Evolutionary conservation across 1,284 basidiomycete species (phyloP), one percentile per base, ranked within the genome.

Genomic region (Pyrrhoderma lamaoense): DNA sequence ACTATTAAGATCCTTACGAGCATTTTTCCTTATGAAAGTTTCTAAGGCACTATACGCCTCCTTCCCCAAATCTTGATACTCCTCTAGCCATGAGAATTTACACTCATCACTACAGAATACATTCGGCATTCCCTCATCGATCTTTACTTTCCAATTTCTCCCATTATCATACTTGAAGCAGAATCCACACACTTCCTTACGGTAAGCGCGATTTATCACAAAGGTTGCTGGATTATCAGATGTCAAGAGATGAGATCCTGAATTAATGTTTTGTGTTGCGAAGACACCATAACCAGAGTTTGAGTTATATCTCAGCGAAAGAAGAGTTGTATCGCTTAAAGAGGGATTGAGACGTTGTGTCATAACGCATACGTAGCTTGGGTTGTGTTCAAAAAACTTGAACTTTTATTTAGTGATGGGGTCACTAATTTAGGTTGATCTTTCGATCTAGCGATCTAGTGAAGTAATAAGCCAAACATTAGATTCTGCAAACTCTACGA

Each of bases 101-200:
- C 47, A 43, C 13, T 31, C 25, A 36, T 40, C 31, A 23, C 35
- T 3, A 23, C 25, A 23, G 18, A 43, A 45, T 23, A 46, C 39
- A 40, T 50, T 38, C 23, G 42, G 21, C n/a, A n/a, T 38, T 13
- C 47, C 45, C 46, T 52, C 42, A 51, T 48, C 49, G 3, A 22
- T 4, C 45, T 42, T 36, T 22, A 39, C 21, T 45, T 58, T 54
- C 55, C 57, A 58, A 19, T 51, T 55, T 31, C 51, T 45, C 13
- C 59, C 59, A 22, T 38, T 27, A n/a, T 61, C 56, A 52, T 61
- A 61, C 9, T 34, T 37, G 35, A 59, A 61, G 50, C 60, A 61
- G 45, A 52, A 50, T 3, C 53, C 55, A 44, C 60, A 61, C 34
- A 56, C 58, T 45, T 61, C 60, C 42, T 57, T 57, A 21, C 56